Percentiles rank a stretch among this genome's conserved stretches.
Conservation (phyloP, 148 eudicot genomes). For the Gaultheria prostrata region DNA sequence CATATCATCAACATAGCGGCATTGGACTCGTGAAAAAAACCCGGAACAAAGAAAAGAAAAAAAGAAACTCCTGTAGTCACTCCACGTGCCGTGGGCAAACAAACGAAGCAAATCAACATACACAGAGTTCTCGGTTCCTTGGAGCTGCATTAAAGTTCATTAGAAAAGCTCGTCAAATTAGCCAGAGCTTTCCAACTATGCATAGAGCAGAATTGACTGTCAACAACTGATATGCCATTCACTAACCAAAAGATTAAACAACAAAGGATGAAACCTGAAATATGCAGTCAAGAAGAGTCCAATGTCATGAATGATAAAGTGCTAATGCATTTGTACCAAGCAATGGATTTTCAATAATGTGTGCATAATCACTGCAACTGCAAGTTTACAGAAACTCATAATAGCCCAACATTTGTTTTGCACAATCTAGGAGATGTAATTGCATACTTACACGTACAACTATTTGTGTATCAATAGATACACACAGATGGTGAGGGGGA, state of each 20-base stretch:
- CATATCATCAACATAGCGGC: background rate
- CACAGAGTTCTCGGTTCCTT: conserved; percentile 65
- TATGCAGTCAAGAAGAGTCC: no score
- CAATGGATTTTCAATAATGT: no score
- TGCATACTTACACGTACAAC: no score
- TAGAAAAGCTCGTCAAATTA: conserved; percentile 15
- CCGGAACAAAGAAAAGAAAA: background rate
- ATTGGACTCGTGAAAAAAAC: background rate
- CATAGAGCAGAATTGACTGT: background rate
- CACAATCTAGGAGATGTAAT: no score
- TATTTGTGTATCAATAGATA: no score
- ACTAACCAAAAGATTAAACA: background rate
- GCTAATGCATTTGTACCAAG: no score
- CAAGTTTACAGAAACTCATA: no score
- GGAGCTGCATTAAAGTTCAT: conserved; percentile 59
- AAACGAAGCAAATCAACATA: conserved; percentile 80
- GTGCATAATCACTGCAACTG: no score
- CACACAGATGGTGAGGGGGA: no score
- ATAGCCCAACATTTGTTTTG: no score
- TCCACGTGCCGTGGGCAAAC: conserved; percentile 98
- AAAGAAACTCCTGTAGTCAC: conserved; percentile 70
- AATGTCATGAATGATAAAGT: no score
- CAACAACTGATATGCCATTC: background rate
- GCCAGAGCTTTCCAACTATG: background rate
- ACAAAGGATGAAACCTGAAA: no score